Evolutionary conservation across 331 rosid genomes (phyloP).

Genomic region (Quercus phellos): DNA sequence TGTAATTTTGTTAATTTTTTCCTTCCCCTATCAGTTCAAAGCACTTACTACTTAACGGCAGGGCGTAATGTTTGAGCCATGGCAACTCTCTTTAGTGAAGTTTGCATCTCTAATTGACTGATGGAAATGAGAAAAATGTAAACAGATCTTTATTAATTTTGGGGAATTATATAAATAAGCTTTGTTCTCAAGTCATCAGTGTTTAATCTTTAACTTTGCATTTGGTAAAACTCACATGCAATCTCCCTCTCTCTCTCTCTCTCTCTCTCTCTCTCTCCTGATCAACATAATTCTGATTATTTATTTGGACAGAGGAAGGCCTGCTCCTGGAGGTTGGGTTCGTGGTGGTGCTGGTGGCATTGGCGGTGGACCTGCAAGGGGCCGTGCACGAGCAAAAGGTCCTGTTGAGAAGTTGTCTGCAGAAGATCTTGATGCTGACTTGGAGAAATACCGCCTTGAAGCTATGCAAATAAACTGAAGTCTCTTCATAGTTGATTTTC

Average conservation of each 20-base stretch:
- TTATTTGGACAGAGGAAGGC: neutral
- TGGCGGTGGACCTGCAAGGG: slow-evolving; percentile 22
- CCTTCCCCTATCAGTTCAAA: neutral
- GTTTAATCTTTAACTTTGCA: neutral
- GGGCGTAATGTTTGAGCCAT: neutral
- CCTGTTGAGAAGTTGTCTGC: slow-evolving; percentile 15
- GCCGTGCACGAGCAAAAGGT: slow-evolving; percentile 10
- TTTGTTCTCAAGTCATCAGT: neutral
- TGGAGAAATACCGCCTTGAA: slow-evolving; percentile 41
- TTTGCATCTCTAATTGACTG: neutral
- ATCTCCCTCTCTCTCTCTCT: neutral
- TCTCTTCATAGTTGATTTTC: neutral
- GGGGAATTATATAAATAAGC: neutral
- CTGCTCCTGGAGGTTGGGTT: slow-evolving; percentile 2
- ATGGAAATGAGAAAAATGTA: neutral
- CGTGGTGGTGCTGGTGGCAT: neutral
- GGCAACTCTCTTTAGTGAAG: neutral
- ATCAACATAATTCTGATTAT: neutral
- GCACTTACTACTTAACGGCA: neutral
- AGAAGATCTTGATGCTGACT: slow-evolving; percentile 38
- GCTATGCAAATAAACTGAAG: slow-evolving; percentile 22
- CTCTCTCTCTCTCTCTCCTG: neutral
- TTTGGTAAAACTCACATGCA: neutral
- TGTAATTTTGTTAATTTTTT: neutral
- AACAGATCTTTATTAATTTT: neutral